Conservation (phyloP, 75 land plant genomes). For the Selaginella tamariscina region DNA sequence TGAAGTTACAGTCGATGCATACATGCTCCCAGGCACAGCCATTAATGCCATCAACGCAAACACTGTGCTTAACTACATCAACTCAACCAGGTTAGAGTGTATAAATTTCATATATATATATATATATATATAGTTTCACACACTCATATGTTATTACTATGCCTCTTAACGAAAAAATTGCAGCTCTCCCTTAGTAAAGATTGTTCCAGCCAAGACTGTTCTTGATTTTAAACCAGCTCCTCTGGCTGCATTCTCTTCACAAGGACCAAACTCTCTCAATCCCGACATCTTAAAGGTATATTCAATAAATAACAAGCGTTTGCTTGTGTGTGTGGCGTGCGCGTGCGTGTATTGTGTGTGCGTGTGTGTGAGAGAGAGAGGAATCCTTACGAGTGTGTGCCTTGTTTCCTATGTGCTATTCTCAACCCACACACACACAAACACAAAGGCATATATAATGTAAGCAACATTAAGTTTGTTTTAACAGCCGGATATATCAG, state of each 20-base stretch:
- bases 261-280: conserved; percentile 9
- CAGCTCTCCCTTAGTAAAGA: neutral
- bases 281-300: conserved; percentile 7
- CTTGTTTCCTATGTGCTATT: too few species aligned
- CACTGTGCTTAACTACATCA: conserved; percentile 1
- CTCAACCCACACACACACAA: too few species aligned
- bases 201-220: neutral
- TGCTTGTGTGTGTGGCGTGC: too few species aligned
- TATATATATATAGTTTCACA: neutral
- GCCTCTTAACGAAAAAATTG: neutral
- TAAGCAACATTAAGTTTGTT: too few species aligned
- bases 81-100: conserved; percentile 6
- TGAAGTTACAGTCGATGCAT: conserved; percentile 8
- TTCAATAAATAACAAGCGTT: neutral
- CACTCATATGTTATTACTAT: neutral
- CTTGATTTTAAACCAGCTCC: conserved; percentile 4
- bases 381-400: too few species aligned
- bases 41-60: neutral
- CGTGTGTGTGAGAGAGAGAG: too few species aligned
- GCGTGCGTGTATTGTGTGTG: neutral
- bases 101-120: too few species aligned
- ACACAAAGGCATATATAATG: too few species aligned
- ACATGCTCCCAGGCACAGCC: conserved; percentile 4
- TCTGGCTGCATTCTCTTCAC: conserved; percentile 7
- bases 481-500: conserved; percentile 9